Evolutionary conservation across 345 rosid species (phyloP).

Genomic region (Eutrema heterophyllum): DNA sequence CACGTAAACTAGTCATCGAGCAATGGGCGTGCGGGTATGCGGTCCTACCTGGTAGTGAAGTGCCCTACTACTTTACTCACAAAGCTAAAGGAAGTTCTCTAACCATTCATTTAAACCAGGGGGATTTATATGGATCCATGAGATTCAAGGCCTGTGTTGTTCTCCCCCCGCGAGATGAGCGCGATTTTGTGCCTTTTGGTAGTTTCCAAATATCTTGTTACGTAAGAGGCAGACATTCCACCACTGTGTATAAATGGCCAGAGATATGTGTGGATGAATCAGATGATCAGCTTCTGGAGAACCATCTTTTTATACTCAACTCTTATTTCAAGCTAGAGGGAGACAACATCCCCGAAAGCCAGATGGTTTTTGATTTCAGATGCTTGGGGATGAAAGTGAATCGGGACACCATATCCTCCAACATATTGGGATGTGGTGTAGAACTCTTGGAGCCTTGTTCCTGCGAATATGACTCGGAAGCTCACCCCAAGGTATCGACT

Average conservation of each 20-base stretch:
- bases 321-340: neutral
- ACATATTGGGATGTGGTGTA: neutral
- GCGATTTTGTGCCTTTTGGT: neutral
- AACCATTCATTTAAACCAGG: neutral
- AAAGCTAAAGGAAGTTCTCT: neutral
- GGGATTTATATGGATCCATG: neutral
- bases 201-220: neutral
- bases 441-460: neutral
- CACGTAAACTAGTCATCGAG: neutral
- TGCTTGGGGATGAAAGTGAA: neutral
- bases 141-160: slow-evolving; percentile 1
- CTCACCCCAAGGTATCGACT: neutral
- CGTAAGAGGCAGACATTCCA: neutral
- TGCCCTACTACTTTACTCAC: neutral
- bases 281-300: neutral
- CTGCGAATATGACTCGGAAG: neutral
- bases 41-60: neutral
- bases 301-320: neutral
- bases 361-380: neutral
- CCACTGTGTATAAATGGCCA: neutral
- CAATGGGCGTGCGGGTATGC: neutral
- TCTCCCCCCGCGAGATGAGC: neutral
- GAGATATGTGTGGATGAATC: neutral
- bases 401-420: neutral
- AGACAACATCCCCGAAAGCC: neutral